A percentile compares a stretch with the other conserved stretches of the same genome.
These are phyloP conservation scores for Tanacetum coccineum DNA, from an alignment of 129 eudicot genomes.

Conservation along the genomic window DNA sequence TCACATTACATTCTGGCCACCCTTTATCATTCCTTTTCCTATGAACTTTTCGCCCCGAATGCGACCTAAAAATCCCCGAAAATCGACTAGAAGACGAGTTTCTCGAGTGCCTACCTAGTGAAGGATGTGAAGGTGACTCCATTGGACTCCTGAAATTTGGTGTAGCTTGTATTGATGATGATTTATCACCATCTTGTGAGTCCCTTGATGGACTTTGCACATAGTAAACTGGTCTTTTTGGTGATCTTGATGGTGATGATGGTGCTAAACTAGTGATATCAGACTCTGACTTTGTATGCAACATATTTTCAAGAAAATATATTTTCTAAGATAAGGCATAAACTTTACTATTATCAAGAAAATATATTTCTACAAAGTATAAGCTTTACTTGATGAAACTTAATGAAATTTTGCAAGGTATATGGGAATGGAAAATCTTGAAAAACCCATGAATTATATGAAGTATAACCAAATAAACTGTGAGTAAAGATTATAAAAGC, in stretches of 20 bases:
- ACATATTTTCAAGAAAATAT: conserved; percentile 39
- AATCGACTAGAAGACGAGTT: conserved; percentile 92
- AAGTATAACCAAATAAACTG: not conserved
- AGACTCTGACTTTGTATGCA: conserved; percentile 86
- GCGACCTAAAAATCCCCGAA: conserved; percentile 91
- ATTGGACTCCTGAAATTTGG: conserved; percentile 76
- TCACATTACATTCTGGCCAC: conserved; percentile 99
- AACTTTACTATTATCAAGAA: conserved; percentile 26
- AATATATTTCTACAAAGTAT: not conserved
- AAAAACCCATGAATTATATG: conserved; percentile 23
- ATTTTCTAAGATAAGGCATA: conserved; percentile 10
- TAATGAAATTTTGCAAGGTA: conserved; percentile 13
- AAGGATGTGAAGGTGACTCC: conserved; percentile 98
- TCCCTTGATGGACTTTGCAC: conserved; percentile 99
- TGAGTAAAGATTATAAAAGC: not conserved
- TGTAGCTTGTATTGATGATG: conserved; percentile 82
- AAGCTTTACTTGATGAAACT: conserved; percentile 18
- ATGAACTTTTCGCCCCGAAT: conserved; percentile 74
- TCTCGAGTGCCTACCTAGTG: conserved; percentile 84
- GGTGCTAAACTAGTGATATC: conserved; percentile 93
- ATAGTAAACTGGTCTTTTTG: conserved; percentile 72
- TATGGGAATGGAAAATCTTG: conserved; percentile 16
- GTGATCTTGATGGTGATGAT: conserved; percentile 94
- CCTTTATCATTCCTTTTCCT: conserved; percentile 91
- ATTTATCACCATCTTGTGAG: conserved; percentile 94